Conservation (phyloP, 495 filamentous ascomycete species). For the Lophiotrema nucula region DNA sequence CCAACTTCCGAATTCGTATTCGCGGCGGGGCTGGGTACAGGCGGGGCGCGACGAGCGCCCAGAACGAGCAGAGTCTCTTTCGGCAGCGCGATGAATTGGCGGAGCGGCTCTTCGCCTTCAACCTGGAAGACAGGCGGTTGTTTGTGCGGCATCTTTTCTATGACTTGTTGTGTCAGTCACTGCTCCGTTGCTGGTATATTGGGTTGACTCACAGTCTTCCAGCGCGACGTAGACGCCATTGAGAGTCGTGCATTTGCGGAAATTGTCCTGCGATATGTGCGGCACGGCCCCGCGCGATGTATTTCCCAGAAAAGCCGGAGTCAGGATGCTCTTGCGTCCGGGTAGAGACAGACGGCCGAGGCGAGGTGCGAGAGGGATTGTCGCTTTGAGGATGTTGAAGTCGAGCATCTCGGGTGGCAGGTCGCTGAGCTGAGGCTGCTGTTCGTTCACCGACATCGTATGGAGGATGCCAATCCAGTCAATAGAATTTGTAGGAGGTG, state of each 20-base stretch:
- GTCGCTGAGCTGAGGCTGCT: too few species aligned
- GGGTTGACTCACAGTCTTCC: conserved; percentile 82
- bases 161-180: conserved; percentile 43
- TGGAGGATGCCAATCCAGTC: too few species aligned
- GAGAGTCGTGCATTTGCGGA: conserved; percentile 62
- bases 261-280: conserved; percentile 83
- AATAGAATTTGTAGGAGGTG: too few species aligned
- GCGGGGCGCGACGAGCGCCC: conserved; percentile 72
- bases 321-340: conserved; percentile 62
- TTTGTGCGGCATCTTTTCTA: conserved; percentile 64
- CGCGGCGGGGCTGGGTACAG: conserved; percentile 66
- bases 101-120: conserved; percentile 47
- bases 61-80: conserved; percentile 65
- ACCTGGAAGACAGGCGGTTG: conserved; percentile 53
- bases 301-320: conserved; percentile 75
- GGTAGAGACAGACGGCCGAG: conserved; percentile 63
- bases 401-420: conserved; percentile 40
- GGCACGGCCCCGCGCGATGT: conserved; percentile 81
- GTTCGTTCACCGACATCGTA: too few species aligned
- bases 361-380: conserved; percentile 29
- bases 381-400: conserved; percentile 42
- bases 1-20: conserved; percentile 73
- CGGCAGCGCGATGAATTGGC: conserved; percentile 67
- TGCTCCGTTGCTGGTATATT: conserved; percentile 20
- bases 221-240: conserved; percentile 74